A percentile compares a stretch with the other conserved stretches of the same genome.
Evolutionary conservation across 495 filamentous ascomycete genomes (phyloP).

Genomic region (Aspergillus sclerotioniger): DNA sequence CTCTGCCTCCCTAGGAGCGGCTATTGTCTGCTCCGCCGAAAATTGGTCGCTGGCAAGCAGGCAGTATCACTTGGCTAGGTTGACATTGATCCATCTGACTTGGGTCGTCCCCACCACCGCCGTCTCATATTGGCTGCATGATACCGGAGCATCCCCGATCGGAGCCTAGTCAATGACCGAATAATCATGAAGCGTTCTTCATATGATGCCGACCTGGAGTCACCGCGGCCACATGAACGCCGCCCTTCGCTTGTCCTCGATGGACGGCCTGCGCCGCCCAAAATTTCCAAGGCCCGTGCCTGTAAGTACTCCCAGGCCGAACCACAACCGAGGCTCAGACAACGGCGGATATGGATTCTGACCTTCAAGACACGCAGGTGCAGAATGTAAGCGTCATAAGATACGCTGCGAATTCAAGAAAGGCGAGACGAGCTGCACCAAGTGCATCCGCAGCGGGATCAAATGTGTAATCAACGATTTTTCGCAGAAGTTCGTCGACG

Average conservation of each 20-base stretch:
- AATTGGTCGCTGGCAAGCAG: neutral
- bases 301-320: constrained; percentile 30
- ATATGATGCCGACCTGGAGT: constrained; percentile 39
- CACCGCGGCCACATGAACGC: constrained; percentile 25
- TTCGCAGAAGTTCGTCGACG: constrained; percentile 50
- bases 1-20: neutral
- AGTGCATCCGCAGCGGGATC: constrained; percentile 46
- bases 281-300: constrained; percentile 48
- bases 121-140: constrained; percentile 23
- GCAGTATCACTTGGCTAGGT: neutral
- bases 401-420: constrained; percentile 47
- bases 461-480: constrained; percentile 51
- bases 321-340: neutral
- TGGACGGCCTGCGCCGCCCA: constrained; percentile 28
- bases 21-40: constrained; percentile 1
- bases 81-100: constrained; percentile 1
- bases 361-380: constrained; percentile 25
- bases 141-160: constrained; percentile 45
- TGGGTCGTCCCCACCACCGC: constrained; percentile 11
- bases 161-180: constrained; percentile 1
- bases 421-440: constrained; percentile 43
- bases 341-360: neutral
- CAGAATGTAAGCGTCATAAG: constrained; percentile 49
- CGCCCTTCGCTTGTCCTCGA: constrained; percentile 22
- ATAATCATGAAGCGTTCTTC: constrained; percentile 41